These are phyloP conservation scores for Rhizoclosmatium sp. DNA, from an alignment of 192 early-diverging fungal species.

Conservation along the genomic window DNA sequence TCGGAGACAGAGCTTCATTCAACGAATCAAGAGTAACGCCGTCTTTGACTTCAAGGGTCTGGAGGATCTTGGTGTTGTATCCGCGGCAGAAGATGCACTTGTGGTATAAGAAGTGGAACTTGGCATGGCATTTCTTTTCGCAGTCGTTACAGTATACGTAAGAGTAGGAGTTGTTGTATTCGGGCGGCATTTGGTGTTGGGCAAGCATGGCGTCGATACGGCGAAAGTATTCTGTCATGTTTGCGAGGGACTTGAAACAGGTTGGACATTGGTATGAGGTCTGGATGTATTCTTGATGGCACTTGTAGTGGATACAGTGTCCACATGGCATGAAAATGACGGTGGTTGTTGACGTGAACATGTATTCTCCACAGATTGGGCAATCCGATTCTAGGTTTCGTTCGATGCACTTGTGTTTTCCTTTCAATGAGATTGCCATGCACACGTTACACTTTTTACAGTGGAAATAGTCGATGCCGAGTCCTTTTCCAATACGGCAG, in stretches of 20 bases:
- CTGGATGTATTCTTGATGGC: slow-evolving; percentile 82
- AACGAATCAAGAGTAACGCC: slow-evolving; percentile 25
- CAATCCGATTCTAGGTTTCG: slow-evolving; percentile 90
- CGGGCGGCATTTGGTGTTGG: slow-evolving; percentile 87
- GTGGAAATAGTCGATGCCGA: slow-evolving; percentile 86
- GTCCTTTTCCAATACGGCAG: slow-evolving; percentile 85
- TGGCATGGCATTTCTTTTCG: slow-evolving; percentile 80
- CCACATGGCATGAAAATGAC: slow-evolving; percentile 92
- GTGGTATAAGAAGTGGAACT: slow-evolving; percentile 97
- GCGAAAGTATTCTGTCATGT: slow-evolving; percentile 82
- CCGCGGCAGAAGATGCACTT: slow-evolving; percentile 85
- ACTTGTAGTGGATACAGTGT: slow-evolving; percentile 90
- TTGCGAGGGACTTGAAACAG: slow-evolving; percentile 88
- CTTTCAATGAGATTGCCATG: slow-evolving; percentile 76
- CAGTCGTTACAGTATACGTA: slow-evolving; percentile 96
- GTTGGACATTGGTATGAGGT: slow-evolving; percentile 96
- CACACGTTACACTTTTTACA: slow-evolving; percentile 93
- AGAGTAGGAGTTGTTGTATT: slow-evolving; percentile 78
- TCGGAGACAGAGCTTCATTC: slow-evolving; percentile 22
- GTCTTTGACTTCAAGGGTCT: slow-evolving; percentile 57
- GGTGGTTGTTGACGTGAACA: slow-evolving; percentile 85
- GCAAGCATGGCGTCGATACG: slow-evolving; percentile 84
- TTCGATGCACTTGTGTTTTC: slow-evolving; percentile 90
- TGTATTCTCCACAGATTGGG: slow-evolving; percentile 95
- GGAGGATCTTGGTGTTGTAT: slow-evolving; percentile 90